Conservation (phyloP, 2,329 filamentous ascomycete genomes). For the Cladosporium velox region DNA sequence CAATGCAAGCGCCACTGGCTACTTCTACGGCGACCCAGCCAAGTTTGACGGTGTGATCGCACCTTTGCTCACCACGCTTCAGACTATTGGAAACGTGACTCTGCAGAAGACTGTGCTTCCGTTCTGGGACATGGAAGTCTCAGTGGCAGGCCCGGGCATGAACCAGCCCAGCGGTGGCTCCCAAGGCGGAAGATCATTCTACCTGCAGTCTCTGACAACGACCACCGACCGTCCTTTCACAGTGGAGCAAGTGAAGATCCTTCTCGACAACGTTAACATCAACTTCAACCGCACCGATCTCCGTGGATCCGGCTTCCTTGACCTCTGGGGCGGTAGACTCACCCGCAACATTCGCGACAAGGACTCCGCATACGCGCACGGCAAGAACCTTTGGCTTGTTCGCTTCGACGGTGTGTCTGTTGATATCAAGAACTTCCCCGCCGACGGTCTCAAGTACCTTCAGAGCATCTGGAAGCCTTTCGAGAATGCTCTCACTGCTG, state of each 20-base stretch:
- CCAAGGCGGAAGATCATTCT: neutral
- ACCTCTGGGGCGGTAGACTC: neutral
- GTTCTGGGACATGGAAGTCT: neutral
- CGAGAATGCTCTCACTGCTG: neutral
- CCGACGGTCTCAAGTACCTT: neutral
- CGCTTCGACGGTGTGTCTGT: neutral
- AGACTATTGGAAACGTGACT: neutral
- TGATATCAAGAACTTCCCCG: neutral
- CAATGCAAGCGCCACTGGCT: neutral
- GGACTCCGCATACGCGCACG: neutral
- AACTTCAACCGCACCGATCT: neutral
- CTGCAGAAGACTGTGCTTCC: neutral
- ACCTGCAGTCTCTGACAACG: neutral
- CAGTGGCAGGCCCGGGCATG: neutral
- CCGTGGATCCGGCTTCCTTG: neutral
- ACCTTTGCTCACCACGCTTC: neutral
- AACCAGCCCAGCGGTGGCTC: neutral
- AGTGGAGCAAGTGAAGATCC: neutral
- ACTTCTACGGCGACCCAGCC: neutral
- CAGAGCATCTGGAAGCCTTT: neutral
- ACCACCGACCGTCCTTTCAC: neutral
- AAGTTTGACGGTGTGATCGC: neutral
- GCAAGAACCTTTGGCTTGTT: neutral
- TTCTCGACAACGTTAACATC: neutral
- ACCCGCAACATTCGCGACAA: neutral